Evolutionary conservation across 1,284 basidiomycete genomes (phyloP).

Genomic region (Cutaneotrichosporon mucoides): DNA sequence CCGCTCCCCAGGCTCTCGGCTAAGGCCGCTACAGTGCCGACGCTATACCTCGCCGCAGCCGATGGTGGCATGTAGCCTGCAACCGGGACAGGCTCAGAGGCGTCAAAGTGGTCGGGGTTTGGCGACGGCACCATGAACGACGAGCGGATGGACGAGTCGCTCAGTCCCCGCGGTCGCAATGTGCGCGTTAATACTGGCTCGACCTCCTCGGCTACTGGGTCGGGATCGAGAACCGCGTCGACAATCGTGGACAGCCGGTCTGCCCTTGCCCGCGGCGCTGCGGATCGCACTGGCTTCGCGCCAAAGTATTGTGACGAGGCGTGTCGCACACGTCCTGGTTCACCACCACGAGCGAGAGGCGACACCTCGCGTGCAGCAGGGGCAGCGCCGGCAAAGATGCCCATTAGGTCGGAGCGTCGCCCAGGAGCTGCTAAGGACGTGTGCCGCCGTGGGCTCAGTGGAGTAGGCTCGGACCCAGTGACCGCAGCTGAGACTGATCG

Average conservation of each 20-base stretch:
- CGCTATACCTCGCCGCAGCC: not conserved
- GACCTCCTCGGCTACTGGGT: slow-evolving; percentile 40
- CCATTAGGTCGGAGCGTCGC: slow-evolving; percentile 48
- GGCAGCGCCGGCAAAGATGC: slow-evolving; percentile 85
- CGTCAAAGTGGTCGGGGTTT: not conserved
- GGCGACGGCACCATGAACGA: slow-evolving; percentile 56
- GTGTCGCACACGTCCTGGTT: slow-evolving; percentile 23
- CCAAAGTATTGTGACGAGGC: slow-evolving; percentile 36
- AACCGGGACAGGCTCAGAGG: not conserved
- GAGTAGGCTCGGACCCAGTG: not conserved
- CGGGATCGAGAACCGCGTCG: slow-evolving; percentile 69
- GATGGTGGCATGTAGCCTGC: not conserved
- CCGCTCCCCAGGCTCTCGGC: not conserved
- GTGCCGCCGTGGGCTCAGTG: not conserved
- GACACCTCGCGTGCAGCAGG: not conserved
- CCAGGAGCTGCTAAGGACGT: slow-evolving; percentile 16
- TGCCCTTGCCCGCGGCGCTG: slow-evolving; percentile 5
- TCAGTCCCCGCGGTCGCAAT: slow-evolving; percentile 71
- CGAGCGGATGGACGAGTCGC: slow-evolving; percentile 84
- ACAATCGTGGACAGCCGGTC: slow-evolving; percentile 60
- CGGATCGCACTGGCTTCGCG: slow-evolving; percentile 16
- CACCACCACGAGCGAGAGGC: slow-evolving; percentile 46
- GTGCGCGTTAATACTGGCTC: slow-evolving; percentile 55
- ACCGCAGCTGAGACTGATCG: not conserved
- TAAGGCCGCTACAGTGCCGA: not conserved